These are phyloP conservation scores for Trichoderma sp. DNA, from an alignment of 2,329 filamentous ascomycete genomes.

Conservation along the genomic window DNA sequence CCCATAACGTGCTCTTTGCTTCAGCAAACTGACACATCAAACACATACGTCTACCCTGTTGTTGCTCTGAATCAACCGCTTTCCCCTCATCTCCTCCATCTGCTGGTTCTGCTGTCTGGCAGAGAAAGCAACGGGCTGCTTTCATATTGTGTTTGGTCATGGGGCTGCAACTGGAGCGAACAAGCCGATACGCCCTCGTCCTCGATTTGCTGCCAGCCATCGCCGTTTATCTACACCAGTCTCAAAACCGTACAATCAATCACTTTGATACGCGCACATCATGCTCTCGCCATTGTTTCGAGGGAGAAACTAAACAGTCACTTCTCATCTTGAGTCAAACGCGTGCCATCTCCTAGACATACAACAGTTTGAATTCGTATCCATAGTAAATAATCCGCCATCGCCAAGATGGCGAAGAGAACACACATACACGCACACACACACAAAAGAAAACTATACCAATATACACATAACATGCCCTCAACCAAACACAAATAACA, in stretches of 20 bases:
- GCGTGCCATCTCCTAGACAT: not conserved
- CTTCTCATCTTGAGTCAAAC: not conserved
- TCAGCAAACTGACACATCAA: not conserved
- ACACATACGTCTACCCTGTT: not conserved
- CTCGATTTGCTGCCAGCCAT: not conserved
- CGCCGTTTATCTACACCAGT: not conserved
- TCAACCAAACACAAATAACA: not conserved
- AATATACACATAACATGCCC: not conserved
- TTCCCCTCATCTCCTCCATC: not conserved
- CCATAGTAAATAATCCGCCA: not conserved
- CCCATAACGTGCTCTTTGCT: not conserved
- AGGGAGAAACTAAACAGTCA: not conserved
- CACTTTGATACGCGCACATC: not conserved
- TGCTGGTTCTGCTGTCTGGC: not conserved
- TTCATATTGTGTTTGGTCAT: not conserved
- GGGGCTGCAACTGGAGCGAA: not conserved
- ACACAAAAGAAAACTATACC: not conserved
- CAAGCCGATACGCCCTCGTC: not conserved
- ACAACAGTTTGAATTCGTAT: not conserved
- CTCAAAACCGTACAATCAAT: not conserved
- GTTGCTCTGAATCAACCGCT: not conserved
- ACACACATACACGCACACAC: too few relatives aligned
- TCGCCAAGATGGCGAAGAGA: not conserved
- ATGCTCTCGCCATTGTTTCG: not conserved
- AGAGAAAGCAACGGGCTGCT: not conserved